Evolutionary conservation across 306 rosid genomes (phyloP).

Genomic region (Astragalus membranaceus): DNA sequence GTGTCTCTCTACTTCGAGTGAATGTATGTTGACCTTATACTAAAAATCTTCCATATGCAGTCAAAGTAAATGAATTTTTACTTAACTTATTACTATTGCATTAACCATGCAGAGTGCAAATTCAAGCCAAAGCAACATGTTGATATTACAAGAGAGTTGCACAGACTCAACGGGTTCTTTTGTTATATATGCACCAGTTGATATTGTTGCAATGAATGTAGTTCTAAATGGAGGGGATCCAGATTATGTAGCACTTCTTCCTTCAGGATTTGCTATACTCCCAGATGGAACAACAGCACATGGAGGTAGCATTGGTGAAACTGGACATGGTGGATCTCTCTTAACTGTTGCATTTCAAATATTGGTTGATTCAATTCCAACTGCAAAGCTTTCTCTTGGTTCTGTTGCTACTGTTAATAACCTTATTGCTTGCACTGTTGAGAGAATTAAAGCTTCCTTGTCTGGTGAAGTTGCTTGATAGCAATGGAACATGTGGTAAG

Average conservation of each 20-base stretch:
- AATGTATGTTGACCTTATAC: conserved; percentile 39
- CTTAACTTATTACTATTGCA: neutral
- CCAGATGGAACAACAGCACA: conserved; percentile 61
- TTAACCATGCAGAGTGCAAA: conserved; percentile 64
- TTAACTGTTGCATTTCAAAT: conserved; percentile 94
- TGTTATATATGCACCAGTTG: conserved; percentile 92
- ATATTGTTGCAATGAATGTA: conserved; percentile 82
- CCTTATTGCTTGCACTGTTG: conserved; percentile 93
- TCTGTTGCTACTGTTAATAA: conserved; percentile 96
- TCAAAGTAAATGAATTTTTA: neutral
- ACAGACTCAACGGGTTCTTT: conserved; percentile 72
- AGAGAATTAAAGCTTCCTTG: conserved; percentile 88
- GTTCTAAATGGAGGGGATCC: conserved; percentile 95
- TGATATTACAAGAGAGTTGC: conserved; percentile 92
- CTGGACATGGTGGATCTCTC: conserved; percentile 67
- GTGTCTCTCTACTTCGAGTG: conserved; percentile 86
- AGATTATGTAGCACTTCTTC: conserved; percentile 93
- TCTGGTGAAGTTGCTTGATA: conserved; percentile 60
- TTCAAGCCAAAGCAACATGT: conserved; percentile 99
- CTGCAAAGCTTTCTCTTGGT: conserved; percentile 92
- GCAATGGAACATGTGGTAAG: conserved; percentile 16
- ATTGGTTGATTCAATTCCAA: conserved; percentile 88
- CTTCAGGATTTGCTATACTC: conserved; percentile 92
- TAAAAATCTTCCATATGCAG: neutral
- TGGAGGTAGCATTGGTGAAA: conserved; percentile 33